These are phyloP conservation scores for Lichenothelia convexa DNA, from an alignment of 495 filamentous ascomycete species.

Conservation along the genomic window DNA sequence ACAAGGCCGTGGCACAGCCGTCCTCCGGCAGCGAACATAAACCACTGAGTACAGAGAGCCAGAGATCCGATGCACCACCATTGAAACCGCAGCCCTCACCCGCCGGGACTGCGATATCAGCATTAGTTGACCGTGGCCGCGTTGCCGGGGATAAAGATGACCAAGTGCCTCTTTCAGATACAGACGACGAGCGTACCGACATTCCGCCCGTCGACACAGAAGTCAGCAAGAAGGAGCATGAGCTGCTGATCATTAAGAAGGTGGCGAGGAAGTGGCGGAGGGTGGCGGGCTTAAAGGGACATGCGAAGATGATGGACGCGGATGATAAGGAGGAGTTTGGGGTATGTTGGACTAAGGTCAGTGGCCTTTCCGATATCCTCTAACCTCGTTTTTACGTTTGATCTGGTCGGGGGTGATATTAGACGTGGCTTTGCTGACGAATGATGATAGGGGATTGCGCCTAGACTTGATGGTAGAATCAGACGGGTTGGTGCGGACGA, in stretches of 20 bases:
- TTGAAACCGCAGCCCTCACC: not conserved
- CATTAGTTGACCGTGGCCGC: too few species aligned
- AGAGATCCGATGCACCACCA: too few species aligned
- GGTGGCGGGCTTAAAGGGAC: conserved; percentile 36
- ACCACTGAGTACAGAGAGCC: too few species aligned
- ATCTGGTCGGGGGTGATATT: too few species aligned
- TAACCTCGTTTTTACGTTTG: too few species aligned
- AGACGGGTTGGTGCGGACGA: too few species aligned
- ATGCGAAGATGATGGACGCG: conserved; percentile 25
- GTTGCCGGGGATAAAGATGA: conserved; percentile 5
- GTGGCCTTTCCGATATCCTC: too few species aligned
- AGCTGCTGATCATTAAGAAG: conserved; percentile 26
- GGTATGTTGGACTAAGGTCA: conserved; percentile 56
- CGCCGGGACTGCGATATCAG: conserved; percentile 6
- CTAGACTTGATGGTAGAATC: too few species aligned
- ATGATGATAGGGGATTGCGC: too few species aligned
- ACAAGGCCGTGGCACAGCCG: conserved; percentile 4
- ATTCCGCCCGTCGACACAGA: conserved; percentile 5
- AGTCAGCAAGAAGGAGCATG: conserved; percentile 10
- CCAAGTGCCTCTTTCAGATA: conserved; percentile 3
- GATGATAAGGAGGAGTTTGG: conserved; percentile 37
- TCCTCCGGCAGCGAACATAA: not conserved
- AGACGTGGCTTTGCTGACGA: too few species aligned
- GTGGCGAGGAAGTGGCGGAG: conserved; percentile 60
- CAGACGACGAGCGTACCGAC: conserved; percentile 19